These are phyloP conservation scores for Scleromitrula shiraiana DNA, from an alignment of 2,329 filamentous ascomycete species.

Conservation along the genomic window DNA sequence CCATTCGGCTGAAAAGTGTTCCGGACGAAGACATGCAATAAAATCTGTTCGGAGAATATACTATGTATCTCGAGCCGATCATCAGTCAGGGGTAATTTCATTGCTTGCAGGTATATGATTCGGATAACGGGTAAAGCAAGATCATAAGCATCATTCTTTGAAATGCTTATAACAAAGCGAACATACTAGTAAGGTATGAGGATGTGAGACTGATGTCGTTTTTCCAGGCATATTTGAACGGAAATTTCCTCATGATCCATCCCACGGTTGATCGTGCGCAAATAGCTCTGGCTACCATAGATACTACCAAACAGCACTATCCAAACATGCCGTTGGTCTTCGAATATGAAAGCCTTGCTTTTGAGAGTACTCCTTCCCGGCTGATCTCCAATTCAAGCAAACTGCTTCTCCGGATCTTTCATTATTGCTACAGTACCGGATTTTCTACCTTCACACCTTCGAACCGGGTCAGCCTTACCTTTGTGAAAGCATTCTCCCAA, in stretches of 20 bases:
- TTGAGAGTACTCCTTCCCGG: background rate
- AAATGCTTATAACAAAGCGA: too few species aligned
- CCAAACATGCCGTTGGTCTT: background rate
- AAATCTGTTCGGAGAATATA: background rate
- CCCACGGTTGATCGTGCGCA: background rate
- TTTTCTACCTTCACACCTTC: background rate
- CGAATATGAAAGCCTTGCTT: background rate
- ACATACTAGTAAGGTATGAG: too few species aligned
- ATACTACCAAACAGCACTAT: background rate
- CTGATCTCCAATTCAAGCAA: background rate
- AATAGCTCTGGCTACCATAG: background rate
- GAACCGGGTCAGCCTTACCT: background rate
- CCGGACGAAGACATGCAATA: constrained; percentile 9
- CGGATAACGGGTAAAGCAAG: too few species aligned
- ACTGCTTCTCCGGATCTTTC: background rate
- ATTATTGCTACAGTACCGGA: background rate
- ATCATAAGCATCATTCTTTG: too few species aligned
- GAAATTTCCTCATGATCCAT: background rate
- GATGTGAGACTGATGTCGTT: too few species aligned
- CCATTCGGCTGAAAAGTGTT: constrained; percentile 8
- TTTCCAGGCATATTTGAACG: too few species aligned
- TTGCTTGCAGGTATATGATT: too few species aligned
- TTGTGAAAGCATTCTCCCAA: background rate
- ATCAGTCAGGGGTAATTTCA: too few species aligned
- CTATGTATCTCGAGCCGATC: background rate